Conservation (phyloP, 495 filamentous ascomycete genomes). For the Tricharina praecox region DNA sequence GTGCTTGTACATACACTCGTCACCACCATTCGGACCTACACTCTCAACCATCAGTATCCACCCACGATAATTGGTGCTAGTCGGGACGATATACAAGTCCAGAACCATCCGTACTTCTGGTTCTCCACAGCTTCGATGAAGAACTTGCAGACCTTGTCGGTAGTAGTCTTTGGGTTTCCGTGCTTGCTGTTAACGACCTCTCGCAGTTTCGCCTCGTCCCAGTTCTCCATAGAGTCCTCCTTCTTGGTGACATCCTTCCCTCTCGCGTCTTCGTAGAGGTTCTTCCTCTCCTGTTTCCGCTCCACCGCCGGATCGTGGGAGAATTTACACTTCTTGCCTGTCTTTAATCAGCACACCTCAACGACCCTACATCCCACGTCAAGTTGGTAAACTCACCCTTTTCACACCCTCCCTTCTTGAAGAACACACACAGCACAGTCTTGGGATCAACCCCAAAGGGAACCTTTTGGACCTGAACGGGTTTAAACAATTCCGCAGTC, state of each 20-base stretch:
- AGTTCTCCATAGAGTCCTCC: slow-evolving; percentile 81
- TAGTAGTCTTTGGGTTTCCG: slow-evolving; percentile 87
- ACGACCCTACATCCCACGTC: neutral
- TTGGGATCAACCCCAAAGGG: slow-evolving; percentile 97
- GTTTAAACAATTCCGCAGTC: slow-evolving; percentile 80
- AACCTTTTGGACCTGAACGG: slow-evolving; percentile 87
- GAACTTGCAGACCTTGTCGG: slow-evolving; percentile 97
- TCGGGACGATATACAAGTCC: slow-evolving; percentile 42
- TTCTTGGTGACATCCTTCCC: slow-evolving; percentile 67
- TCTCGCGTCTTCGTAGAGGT: slow-evolving; percentile 75
- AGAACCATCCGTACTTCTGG: slow-evolving; percentile 98
- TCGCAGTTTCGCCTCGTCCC: slow-evolving; percentile 92
- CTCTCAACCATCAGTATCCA: neutral
- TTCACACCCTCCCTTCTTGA: slow-evolving; percentile 90
- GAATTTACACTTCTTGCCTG: slow-evolving; percentile 84
- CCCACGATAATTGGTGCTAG: neutral
- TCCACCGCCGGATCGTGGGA: slow-evolving; percentile 78
- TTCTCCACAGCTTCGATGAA: slow-evolving; percentile 98
- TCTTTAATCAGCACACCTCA: neutral
- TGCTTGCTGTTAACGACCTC: slow-evolving; percentile 87
- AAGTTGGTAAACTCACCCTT: slow-evolving; percentile 54
- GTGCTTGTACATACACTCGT: slow-evolving; percentile 98
- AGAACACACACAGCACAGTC: slow-evolving; percentile 91
- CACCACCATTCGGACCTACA: slow-evolving; percentile 64
- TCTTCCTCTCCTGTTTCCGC: slow-evolving; percentile 80